Evolutionary conservation across 352 stramenopile genomes (phyloP).

Genomic region (Phytophthora melonis): DNA sequence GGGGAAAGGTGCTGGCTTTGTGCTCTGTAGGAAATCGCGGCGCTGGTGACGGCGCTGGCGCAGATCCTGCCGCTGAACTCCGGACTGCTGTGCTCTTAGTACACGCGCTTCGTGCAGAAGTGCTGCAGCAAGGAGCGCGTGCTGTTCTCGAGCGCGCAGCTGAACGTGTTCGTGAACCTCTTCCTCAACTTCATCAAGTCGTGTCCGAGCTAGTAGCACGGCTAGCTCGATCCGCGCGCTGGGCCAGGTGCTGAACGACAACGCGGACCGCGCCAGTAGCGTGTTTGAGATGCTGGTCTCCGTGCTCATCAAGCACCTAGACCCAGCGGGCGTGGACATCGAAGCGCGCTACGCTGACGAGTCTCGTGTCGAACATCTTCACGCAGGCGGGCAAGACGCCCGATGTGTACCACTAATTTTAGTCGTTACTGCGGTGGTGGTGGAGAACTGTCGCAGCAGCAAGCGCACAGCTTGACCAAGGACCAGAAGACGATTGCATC

Average conservation of each 20-base stretch:
- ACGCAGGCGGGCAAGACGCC: slow-evolving; percentile 61
- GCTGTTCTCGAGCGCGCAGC: slow-evolving; percentile 62
- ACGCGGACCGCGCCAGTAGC: slow-evolving; percentile 58
- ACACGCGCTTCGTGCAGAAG: slow-evolving; percentile 81
- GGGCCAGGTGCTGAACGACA: too few species aligned
- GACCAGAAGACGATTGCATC: slow-evolving; percentile 74
- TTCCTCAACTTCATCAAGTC: slow-evolving; percentile 81
- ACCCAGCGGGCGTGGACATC: slow-evolving; percentile 65
- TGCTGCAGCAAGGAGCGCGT: slow-evolving; percentile 81
- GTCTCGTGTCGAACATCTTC: slow-evolving; percentile 85
- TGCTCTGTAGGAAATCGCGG: slow-evolving; percentile 58
- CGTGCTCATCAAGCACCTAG: slow-evolving; percentile 71
- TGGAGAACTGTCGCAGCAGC: slow-evolving; percentile 86
- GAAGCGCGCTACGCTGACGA: slow-evolving; percentile 90
- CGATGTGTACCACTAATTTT: slow-evolving; percentile 75
- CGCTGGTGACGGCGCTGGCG: slow-evolving; percentile 63
- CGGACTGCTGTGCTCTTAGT: slow-evolving; percentile 81
- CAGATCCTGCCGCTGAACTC: slow-evolving; percentile 75
- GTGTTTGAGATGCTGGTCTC: too few species aligned
- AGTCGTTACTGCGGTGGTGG: slow-evolving; percentile 46
- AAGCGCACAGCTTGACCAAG: slow-evolving; percentile 69
- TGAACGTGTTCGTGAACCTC: slow-evolving; percentile 73
- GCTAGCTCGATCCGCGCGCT: slow-evolving; percentile 73
- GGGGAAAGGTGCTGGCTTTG: not conserved
- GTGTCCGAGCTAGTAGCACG: slow-evolving; percentile 80